Percentiles rank a stretch among this genome's conserved stretches.
These are phyloP conservation scores for Alternaria postmessia DNA, from an alignment of 2,329 filamentous ascomycete species.

Conservation along the genomic window DNA sequence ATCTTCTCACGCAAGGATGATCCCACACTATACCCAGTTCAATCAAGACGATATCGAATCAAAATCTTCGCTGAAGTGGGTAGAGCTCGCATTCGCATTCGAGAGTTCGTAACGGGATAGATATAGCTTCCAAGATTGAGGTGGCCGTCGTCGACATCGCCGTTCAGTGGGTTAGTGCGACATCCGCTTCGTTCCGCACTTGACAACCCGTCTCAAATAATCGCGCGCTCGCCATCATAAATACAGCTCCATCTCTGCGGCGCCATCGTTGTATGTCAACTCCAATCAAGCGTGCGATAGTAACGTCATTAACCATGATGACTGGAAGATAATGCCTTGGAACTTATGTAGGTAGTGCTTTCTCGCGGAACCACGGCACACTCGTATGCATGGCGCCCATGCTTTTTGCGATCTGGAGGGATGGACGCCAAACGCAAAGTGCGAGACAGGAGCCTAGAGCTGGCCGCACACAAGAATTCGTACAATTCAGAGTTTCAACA, in stretches of 20 bases:
- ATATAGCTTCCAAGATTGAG: background rate
- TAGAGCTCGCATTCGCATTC: slow-evolving; percentile 26
- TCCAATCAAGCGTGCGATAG: background rate
- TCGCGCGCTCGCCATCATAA: background rate
- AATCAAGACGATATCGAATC: background rate
- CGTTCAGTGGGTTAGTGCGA: background rate
- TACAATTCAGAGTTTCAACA: background rate
- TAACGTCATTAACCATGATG: background rate
- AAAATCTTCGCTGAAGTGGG: background rate
- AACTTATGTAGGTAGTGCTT: background rate
- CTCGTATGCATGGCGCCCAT: background rate
- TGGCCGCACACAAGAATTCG: background rate
- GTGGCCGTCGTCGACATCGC: background rate
- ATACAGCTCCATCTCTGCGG: background rate
- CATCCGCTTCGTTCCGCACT: background rate
- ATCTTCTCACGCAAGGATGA: slow-evolving; percentile 10
- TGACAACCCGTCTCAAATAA: background rate
- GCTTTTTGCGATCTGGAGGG: background rate
- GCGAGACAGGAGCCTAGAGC: background rate
- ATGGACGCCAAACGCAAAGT: background rate
- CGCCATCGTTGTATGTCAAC: background rate
- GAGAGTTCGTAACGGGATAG: background rate
- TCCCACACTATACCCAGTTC: slow-evolving; percentile 13
- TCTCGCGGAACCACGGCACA: background rate
- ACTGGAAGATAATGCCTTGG: background rate